A percentile compares a stretch with the other conserved stretches of the same genome.
Conservation (phyloP, 306 rosid species). For the Betula pendula region DNA sequence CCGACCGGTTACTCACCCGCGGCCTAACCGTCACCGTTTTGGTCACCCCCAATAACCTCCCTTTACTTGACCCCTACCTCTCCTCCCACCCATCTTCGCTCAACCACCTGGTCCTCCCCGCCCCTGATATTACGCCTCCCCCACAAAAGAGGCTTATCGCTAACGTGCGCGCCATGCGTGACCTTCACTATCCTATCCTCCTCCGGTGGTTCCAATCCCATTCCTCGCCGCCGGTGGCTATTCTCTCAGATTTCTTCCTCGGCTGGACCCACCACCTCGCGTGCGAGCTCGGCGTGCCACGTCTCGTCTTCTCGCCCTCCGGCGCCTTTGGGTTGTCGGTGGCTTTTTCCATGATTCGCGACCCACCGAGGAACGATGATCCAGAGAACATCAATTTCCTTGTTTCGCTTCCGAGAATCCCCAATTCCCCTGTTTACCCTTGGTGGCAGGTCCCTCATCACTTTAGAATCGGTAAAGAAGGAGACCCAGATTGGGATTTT, state of each 20-base stretch:
- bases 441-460: slow-evolving; percentile 34
- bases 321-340: slow-evolving; percentile 30
- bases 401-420: slow-evolving; percentile 36
- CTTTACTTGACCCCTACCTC: slow-evolving; percentile 29
- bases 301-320: slow-evolving; percentile 47
- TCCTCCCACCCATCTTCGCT: slow-evolving; percentile 38
- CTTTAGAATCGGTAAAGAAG: slow-evolving; percentile 1
- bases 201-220: slow-evolving; percentile 37
- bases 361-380: slow-evolving; percentile 15
- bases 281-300: slow-evolving; percentile 30
- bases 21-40: slow-evolving; percentile 45
- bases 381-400: not conserved
- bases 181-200: slow-evolving; percentile 37
- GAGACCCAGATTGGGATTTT: slow-evolving; percentile 35
- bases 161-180: slow-evolving; percentile 15
- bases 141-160: slow-evolving; percentile 10
- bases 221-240: slow-evolving; percentile 28
- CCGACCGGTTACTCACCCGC: slow-evolving; percentile 31
- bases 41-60: slow-evolving; percentile 28
- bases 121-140: not conserved
- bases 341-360: slow-evolving; percentile 29
- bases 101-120: slow-evolving; percentile 36
- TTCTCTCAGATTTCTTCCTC: slow-evolving; percentile 51
- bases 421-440: slow-evolving; percentile 41
- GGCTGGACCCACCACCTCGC: slow-evolving; percentile 58